phyloP scores from a whole-genome alignment of 2,329 filamentous ascomycete genomes.

The Fusarium solani-melongenae region DNA sequence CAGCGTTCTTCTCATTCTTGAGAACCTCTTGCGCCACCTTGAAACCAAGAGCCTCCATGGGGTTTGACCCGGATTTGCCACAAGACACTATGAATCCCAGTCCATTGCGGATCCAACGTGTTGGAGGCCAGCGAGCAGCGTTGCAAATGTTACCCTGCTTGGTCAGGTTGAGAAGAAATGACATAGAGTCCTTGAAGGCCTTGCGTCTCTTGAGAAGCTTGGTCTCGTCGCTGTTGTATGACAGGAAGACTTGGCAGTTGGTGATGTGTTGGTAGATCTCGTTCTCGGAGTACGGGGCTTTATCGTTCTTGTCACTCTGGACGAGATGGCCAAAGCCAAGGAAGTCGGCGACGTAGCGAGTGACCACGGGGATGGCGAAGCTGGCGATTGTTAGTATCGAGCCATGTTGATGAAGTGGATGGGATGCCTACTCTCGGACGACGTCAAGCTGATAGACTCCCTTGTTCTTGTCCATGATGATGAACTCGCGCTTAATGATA shows the following conservation, averaged over 20 bases:
- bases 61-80: constrained; percentile 4
- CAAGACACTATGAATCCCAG: neutral
- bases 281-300: constrained; percentile 27
- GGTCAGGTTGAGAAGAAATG: constrained; percentile 17
- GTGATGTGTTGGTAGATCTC: constrained; percentile 42
- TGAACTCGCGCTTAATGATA: constrained; percentile 26
- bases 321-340: constrained; percentile 33
- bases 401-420: too few species aligned
- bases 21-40: constrained; percentile 20
- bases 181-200: constrained; percentile 34
- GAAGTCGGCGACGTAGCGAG: constrained; percentile 36
- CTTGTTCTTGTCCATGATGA: constrained; percentile 11
- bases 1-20: constrained; percentile 4
- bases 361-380: constrained; percentile 38
- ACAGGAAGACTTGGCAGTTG: constrained; percentile 39
- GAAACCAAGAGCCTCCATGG: constrained; percentile 26
- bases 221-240: constrained; percentile 39
- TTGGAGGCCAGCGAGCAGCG: constrained; percentile 15
- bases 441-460: constrained; percentile 29
- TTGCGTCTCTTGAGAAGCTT: constrained; percentile 35
- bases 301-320: constrained; percentile 1
- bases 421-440: constrained; percentile 27
- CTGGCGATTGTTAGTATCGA: neutral
- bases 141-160: constrained; percentile 24
- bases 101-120: neutral